Conservation (phyloP, 805 yeast genomes). For the Candida suzukii region DNA sequence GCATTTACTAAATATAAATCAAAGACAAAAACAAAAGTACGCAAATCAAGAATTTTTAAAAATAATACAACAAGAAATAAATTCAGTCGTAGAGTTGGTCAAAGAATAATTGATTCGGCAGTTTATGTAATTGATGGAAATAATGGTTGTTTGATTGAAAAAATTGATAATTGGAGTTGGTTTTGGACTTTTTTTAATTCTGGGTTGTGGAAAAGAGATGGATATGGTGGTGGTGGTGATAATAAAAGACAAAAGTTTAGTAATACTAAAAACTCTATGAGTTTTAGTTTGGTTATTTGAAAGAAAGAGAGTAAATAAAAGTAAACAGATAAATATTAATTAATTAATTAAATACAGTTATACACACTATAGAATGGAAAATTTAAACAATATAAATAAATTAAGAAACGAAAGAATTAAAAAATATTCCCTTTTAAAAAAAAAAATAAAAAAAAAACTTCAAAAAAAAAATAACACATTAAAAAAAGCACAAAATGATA, state of each 20-base stretch:
- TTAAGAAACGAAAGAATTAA: too few relatives aligned
- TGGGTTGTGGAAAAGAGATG: background rate
- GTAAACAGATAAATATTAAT: background rate
- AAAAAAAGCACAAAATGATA: background rate
- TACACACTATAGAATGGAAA: too few relatives aligned
- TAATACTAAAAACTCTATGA: background rate
- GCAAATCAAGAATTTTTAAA: conserved; percentile 24
- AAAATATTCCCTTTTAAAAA: too few relatives aligned
- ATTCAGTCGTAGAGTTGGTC: background rate
- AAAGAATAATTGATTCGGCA: background rate
- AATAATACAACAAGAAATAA: conserved; percentile 19
- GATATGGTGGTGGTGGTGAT: background rate
- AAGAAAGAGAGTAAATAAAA: background rate
- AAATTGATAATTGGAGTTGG: background rate
- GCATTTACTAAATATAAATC: conserved; percentile 4
- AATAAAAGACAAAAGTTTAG: background rate
- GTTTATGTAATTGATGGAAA: background rate
- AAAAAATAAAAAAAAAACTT: too few relatives aligned
- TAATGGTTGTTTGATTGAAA: background rate
- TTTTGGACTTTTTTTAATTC: background rate
- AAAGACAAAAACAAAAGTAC: conserved; percentile 20
- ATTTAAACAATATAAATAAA: too few relatives aligned
- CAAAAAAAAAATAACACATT: too few relatives aligned
- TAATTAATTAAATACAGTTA: too few relatives aligned
- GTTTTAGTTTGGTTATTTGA: background rate